These are phyloP conservation scores for Postia placenta DNA, from an alignment of 768 basidiomycete genomes.

Conservation along the genomic window DNA sequence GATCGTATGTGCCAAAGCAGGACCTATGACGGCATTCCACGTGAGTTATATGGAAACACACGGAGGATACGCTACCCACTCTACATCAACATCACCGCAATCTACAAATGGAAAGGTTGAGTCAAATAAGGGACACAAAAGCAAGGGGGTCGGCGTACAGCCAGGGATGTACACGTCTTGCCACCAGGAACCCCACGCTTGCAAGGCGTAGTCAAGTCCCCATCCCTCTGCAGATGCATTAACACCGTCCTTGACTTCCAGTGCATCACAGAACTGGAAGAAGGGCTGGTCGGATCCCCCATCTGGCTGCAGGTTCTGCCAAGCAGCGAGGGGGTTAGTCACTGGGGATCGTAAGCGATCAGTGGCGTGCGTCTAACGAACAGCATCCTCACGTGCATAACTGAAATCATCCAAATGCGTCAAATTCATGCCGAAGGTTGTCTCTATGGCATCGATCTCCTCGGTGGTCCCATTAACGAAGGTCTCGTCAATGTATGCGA, in stretches of 20 bases:
- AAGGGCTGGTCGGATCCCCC: slow-evolving; percentile 42
- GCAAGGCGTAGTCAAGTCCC: slow-evolving; percentile 57
- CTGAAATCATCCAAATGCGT: slow-evolving; percentile 64
- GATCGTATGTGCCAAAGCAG: slow-evolving; percentile 38
- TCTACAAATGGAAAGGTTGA: slow-evolving; percentile 33
- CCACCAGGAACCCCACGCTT: slow-evolving; percentile 58
- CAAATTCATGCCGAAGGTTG: slow-evolving; percentile 51
- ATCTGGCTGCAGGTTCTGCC: slow-evolving; percentile 56
- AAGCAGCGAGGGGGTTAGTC: slow-evolving; percentile 52
- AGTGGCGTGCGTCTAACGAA: not conserved
- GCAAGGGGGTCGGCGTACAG: no score
- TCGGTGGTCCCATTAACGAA: slow-evolving; percentile 38
- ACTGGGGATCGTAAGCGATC: slow-evolving; percentile 15
- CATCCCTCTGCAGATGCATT: slow-evolving; percentile 47
- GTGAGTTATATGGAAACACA: not conserved
- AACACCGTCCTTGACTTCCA: slow-evolving; percentile 57
- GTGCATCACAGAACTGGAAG: slow-evolving; percentile 58
- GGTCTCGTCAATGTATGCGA: slow-evolving; percentile 53
- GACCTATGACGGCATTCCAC: slow-evolving; percentile 12
- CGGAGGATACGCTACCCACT: slow-evolving; percentile 31
- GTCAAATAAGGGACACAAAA: no score
- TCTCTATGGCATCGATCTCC: slow-evolving; percentile 50
- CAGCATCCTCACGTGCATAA: slow-evolving; percentile 36
- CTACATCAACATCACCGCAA: slow-evolving; percentile 39
- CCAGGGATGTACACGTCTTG: slow-evolving; percentile 33